Conservation (phyloP, 139 green algal genomes). For the Coelastrella sp. region DNA sequence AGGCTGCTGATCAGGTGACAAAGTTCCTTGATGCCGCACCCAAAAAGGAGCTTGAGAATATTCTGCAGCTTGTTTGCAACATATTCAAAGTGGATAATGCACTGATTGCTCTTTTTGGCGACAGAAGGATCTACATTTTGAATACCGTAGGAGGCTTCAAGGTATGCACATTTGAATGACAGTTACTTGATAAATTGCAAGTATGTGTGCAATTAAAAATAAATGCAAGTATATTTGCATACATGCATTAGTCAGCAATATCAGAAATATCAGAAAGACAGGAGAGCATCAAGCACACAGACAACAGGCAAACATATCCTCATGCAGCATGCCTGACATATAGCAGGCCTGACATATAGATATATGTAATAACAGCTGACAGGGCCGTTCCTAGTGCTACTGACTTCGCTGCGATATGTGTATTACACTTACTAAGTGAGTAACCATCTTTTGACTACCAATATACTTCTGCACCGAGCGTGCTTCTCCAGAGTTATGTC, state of each 20-base stretch:
- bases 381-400: too few relatives aligned
- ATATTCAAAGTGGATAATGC: conserved; percentile 32
- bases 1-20: background rate
- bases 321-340: too few relatives aligned
- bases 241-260: too few relatives aligned
- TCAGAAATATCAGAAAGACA: background rate
- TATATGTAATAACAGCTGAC: too few relatives aligned
- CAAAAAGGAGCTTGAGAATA: conserved; percentile 46
- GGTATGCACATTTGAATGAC: background rate
- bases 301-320: too few relatives aligned
- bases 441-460: too few relatives aligned
- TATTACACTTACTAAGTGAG: too few relatives aligned
- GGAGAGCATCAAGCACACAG: too few relatives aligned
- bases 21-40: conserved; percentile 18
- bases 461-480: too few relatives aligned
- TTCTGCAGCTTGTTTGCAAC: conserved; percentile 37
- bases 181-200: background rate
- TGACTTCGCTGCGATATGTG: too few relatives aligned
- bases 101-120: conserved; percentile 43
- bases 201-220: background rate
- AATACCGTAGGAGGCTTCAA: conserved; percentile 25
- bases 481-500: too few relatives aligned
- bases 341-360: too few relatives aligned
- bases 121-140: conserved; percentile 26
- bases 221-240: background rate